A percentile compares a stretch with the other conserved stretches of the same genome.
Evolutionary conservation across 345 rosid species (phyloP).

Genomic region (Gossypium mustelinum): DNA sequence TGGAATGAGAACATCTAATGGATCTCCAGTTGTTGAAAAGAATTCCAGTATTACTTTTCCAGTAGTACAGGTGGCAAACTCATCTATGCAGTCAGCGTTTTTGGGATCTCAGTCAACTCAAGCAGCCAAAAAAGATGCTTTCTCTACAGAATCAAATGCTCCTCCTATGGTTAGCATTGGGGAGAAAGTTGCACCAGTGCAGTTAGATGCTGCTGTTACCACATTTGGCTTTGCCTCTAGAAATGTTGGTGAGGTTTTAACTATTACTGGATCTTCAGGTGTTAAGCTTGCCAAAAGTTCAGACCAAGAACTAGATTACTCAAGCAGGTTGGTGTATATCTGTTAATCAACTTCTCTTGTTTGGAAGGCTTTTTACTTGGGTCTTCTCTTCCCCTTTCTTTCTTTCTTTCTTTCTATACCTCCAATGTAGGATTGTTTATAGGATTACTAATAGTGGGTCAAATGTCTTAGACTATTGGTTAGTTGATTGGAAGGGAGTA

Average conservation of each 20-base stretch:
- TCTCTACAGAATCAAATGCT: constrained; percentile 23
- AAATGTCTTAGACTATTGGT: background rate
- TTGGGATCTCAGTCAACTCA: constrained; percentile 29
- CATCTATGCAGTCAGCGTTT: constrained; percentile 31
- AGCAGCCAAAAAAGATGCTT: constrained; percentile 23
- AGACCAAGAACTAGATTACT: constrained; percentile 27
- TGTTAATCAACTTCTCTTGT: background rate
- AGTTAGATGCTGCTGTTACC: constrained; percentile 25
- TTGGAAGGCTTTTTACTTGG: background rate
- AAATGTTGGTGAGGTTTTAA: constrained; percentile 24
- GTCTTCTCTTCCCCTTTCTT: background rate
- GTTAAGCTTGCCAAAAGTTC: constrained; percentile 22
- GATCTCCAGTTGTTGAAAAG: constrained; percentile 34
- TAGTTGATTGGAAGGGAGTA: no score
- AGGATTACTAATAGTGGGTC: background rate
- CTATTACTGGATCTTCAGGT: constrained; percentile 26
- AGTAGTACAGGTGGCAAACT: constrained; percentile 27
- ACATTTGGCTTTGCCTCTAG: constrained; percentile 17
- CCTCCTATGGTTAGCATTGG: constrained; percentile 21
- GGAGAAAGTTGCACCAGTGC: constrained; percentile 30
- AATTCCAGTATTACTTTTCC: constrained; percentile 22
- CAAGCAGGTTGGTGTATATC: constrained; percentile 37
- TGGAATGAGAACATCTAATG: constrained; percentile 30
- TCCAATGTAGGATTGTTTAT: background rate
- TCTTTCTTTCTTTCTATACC: background rate